Percentiles rank a stretch among this genome's conserved stretches.
These are phyloP conservation scores for Soucietia sequanensis DNA, from an alignment of 805 yeast genomes.

Conservation along the genomic window DNA sequence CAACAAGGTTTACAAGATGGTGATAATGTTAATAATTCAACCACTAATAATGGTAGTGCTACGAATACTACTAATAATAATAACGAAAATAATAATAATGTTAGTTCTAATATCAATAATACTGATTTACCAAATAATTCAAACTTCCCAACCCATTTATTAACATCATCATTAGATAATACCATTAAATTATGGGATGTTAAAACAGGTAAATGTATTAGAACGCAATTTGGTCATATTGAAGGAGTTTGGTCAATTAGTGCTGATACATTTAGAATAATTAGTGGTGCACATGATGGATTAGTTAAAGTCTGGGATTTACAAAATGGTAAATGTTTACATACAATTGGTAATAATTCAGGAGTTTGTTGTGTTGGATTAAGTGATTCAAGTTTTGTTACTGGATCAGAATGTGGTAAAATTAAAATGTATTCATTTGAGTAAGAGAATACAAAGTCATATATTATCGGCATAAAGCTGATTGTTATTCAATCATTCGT, in stretches of 20 bases:
- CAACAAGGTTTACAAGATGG: conserved; percentile 5
- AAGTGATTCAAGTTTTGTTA: conserved; percentile 85
- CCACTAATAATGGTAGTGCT: conserved; percentile 14
- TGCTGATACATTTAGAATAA: conserved; percentile 92
- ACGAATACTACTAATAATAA: conserved; percentile 5
- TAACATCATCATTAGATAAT: conserved; percentile 87
- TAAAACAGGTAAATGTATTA: conserved; percentile 77
- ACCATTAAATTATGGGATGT: conserved; percentile 94
- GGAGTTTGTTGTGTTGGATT: conserved; percentile 70
- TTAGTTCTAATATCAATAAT: conserved; percentile 10
- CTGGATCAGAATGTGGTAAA: conserved; percentile 85
- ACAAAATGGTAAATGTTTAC: conserved; percentile 91
- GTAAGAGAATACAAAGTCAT: conserved; percentile 15
- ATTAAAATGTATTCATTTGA: conserved; percentile 86
- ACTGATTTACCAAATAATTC: conserved; percentile 16
- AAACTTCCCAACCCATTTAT: conserved; percentile 73
- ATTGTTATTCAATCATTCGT: no score
- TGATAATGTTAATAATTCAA: no score
- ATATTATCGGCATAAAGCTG: no score
- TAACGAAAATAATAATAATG: conserved; percentile 14
- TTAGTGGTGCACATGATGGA: conserved; percentile 93
- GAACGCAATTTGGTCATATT: conserved; percentile 96
- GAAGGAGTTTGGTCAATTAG: conserved; percentile 98
- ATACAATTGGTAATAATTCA: conserved; percentile 77
- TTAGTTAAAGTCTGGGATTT: conserved; percentile 92